Conservation (phyloP, 2,329 filamentous ascomycete genomes). For the Colletotrichum trifolii region DNA sequence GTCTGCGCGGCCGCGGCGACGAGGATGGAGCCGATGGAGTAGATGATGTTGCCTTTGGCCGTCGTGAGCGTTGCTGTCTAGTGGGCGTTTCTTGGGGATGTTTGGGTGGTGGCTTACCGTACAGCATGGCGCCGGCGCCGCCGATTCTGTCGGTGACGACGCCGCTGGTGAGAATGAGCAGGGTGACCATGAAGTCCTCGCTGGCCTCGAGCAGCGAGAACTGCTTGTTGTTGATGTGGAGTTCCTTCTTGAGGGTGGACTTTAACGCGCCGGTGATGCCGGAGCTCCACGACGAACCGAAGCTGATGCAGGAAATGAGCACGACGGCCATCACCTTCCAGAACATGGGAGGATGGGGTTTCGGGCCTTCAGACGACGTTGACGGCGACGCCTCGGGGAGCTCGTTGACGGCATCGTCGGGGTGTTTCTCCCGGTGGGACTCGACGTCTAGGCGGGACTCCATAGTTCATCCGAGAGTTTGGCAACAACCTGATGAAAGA, state of each 20-base stretch:
- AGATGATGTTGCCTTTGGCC: conserved; percentile 67
- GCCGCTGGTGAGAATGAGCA: conserved; percentile 65
- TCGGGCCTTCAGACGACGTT: conserved; percentile 6
- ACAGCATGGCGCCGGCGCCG: conserved; percentile 57
- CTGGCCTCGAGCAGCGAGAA: conserved; percentile 69
- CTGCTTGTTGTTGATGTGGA: conserved; percentile 69
- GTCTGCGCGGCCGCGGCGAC: conserved; percentile 67
- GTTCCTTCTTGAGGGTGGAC: conserved; percentile 69
- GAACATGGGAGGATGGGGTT: conserved; percentile 21
- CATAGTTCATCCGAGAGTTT: conserved; percentile 10
- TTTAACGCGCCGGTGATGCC: conserved; percentile 72
- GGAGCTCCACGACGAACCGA: conserved; percentile 69
- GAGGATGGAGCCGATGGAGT: conserved; percentile 67
- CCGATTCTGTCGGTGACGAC: conserved; percentile 68
- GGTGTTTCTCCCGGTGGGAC: conserved; percentile 24
- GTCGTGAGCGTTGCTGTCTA: neutral
- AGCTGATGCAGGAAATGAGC: conserved; percentile 65
- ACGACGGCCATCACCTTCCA: conserved; percentile 52
- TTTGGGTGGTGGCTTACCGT: neutral
- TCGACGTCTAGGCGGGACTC: conserved; percentile 23
- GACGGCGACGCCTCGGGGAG: conserved; percentile 11
- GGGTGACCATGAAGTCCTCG: conserved; percentile 71
- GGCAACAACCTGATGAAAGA: neutral
- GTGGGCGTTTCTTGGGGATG: neutral
- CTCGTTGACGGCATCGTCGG: conserved; percentile 24